These are phyloP conservation scores for Thelephora terrestris DNA, from an alignment of 1,284 basidiomycete genomes.

Conservation along the genomic window DNA sequence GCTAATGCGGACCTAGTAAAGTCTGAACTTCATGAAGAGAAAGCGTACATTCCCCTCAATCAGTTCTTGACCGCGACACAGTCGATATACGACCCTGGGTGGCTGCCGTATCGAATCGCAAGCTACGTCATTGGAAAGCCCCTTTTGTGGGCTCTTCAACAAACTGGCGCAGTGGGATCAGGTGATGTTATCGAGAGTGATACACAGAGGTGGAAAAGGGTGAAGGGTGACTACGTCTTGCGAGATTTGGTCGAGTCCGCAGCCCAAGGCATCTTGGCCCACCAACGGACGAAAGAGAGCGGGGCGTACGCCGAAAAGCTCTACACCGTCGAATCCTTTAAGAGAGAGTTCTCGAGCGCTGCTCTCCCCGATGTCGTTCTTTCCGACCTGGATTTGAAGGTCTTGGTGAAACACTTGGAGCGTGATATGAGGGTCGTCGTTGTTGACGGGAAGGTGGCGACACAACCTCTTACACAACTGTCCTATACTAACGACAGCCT, in stretches of 20 bases:
- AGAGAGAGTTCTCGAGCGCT: constrained; percentile 41
- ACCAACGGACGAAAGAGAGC: constrained; percentile 36
- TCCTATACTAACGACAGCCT: constrained; percentile 3
- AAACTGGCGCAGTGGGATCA: constrained; percentile 59
- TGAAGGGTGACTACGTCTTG: constrained; percentile 70
- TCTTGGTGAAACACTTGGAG: constrained; percentile 70
- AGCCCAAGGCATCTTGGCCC: constrained; percentile 47
- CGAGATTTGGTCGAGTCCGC: constrained; percentile 54
- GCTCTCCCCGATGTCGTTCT: constrained; percentile 32
- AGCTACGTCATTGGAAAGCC: constrained; percentile 69
- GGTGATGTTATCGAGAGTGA: constrained; percentile 47
- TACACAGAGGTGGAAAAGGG: constrained; percentile 51
- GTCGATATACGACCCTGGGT: constrained; percentile 63
- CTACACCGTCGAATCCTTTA: constrained; percentile 57
- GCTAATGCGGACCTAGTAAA: constrained; percentile 33
- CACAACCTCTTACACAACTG: constrained; percentile 2
- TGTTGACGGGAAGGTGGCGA: constrained; percentile 52
- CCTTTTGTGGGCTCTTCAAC: constrained; percentile 79
- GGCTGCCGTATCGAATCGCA: constrained; percentile 57
- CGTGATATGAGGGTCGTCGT: constrained; percentile 63
- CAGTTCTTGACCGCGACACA: constrained; percentile 49
- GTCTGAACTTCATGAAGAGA: constrained; percentile 47
- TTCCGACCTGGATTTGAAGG: constrained; percentile 54
- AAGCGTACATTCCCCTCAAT: constrained; percentile 37
- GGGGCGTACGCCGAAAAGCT: constrained; percentile 51